A percentile compares a stretch with the other conserved stretches of the same genome.
These are phyloP conservation scores for Brassica carinata DNA, from an alignment of 345 rosid species.

Conservation along the genomic window DNA sequence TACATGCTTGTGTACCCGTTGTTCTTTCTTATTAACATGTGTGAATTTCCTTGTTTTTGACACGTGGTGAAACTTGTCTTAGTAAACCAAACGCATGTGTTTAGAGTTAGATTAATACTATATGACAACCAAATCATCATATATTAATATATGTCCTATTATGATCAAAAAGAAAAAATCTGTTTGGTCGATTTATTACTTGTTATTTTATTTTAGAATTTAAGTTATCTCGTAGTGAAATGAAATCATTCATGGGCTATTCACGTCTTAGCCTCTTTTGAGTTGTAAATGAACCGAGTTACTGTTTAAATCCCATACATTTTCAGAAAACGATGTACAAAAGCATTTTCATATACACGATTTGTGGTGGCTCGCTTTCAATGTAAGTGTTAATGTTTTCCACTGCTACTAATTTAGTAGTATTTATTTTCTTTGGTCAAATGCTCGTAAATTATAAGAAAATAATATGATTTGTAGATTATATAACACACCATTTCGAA, in stretches of 20 bases:
- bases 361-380: background rate
- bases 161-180: background rate
- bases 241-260: background rate
- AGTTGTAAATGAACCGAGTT: background rate
- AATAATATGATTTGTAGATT: background rate
- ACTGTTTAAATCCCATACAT: background rate
- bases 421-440: background rate
- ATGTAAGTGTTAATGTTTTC: background rate
- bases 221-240: background rate
- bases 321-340: background rate
- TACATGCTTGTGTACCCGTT: background rate
- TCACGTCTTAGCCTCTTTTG: background rate
- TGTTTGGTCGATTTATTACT: background rate
- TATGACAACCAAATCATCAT: background rate
- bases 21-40: slow-evolving; percentile 22
- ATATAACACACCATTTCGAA: slow-evolving; percentile 14
- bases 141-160: background rate
- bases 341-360: background rate
- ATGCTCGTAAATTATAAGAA: background rate
- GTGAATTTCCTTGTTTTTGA: slow-evolving; percentile 6
- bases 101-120: background rate
- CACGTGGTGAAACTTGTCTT: slow-evolving; percentile 18
- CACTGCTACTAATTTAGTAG: background rate
- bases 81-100: background rate
- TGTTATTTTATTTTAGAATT: background rate